A percentile compares a stretch with the other conserved stretches of the same genome.
These are phyloP conservation scores for Punctularia strigosozonata DNA, from an alignment of 768 basidiomycete genomes.

Conservation along the genomic window DNA sequence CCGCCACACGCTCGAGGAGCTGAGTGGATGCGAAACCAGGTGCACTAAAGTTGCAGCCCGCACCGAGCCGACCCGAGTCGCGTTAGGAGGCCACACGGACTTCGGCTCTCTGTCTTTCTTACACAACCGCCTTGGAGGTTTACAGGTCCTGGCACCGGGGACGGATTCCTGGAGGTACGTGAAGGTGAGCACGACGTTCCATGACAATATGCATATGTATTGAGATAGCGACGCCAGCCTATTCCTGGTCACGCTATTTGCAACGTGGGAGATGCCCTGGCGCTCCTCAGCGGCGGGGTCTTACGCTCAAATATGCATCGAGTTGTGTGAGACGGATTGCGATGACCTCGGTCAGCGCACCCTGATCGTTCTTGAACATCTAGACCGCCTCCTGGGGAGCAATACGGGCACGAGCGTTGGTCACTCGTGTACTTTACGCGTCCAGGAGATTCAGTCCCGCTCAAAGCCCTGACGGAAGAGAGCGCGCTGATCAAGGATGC, in stretches of 20 bases:
- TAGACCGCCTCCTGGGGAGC: constrained; percentile 28
- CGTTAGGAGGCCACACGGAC: constrained; percentile 25
- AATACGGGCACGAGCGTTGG: constrained; percentile 18
- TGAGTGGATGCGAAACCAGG: constrained; percentile 20
- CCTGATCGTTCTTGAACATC: too few species aligned
- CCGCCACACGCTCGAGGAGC: constrained; percentile 16
- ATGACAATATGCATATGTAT: too few species aligned
- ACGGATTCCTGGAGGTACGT: constrained; percentile 56
- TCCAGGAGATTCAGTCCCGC: constrained; percentile 17
- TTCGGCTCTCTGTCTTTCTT: constrained; percentile 40
- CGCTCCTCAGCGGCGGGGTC: constrained; percentile 19
- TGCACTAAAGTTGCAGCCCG: constrained; percentile 20
- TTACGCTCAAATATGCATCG: constrained; percentile 20
- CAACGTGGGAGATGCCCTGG: constrained; percentile 21
- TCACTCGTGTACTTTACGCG: constrained; percentile 25
- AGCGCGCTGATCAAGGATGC: constrained; percentile 14
- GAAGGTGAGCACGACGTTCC: too few species aligned
- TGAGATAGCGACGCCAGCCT: constrained; percentile 21
- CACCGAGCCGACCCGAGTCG: constrained; percentile 15
- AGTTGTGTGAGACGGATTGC: constrained; percentile 17
- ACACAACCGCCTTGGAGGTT: constrained; percentile 57
- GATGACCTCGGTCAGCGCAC: too few species aligned
- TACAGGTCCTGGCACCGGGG: constrained; percentile 57
- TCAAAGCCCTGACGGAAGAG: constrained; percentile 15
- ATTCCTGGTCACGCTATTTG: constrained; percentile 20